Evolutionary conservation across 1,139 yeast species (phyloP), one percentile per base, ranked within the genome.

Genomic region (Sugiyamaella neomexicana): DNA sequence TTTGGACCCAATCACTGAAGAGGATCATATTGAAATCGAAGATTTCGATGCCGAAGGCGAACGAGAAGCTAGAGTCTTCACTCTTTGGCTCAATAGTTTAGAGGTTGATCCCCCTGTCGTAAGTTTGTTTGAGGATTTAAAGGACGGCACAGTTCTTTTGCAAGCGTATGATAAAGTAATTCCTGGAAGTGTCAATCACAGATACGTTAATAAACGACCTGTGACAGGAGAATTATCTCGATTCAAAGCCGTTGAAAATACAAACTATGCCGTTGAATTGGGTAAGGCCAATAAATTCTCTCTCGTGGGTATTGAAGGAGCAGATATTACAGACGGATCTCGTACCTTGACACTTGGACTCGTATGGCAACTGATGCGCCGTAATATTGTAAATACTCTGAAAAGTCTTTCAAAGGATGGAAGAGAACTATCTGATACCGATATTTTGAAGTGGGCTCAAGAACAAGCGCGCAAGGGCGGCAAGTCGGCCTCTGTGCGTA

Each of bases 41-140:
- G 99, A 90, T 63, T 93, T 95, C 67, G 99, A 93, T 70, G 99
- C 99, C 15, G 99, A 95, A 75, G 99, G 99, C 60, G 99, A 93
- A 75, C 86, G 99, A 75, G 99, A 93, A 75, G 99, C 99, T 1
- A 83, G 99, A 70, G 99, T 93, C 4, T 93, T 93, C 74, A 95
- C 99, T 10, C 77, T 93, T 65, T 93, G 99, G 99, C 82, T 93
- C 68, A 93, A 93, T 73, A 89, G 97, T 1, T 80, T 93, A 66
- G 98, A 95, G 65, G 98, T 93, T 15, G 95, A 91, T 60, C 98
- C 98, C 29, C 89, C 97, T 25, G 91, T 93, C 59, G 90, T 89
- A 48, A 85, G 89, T 23, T 77, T 93, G 65, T 93, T 93, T 65
- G 98, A 93, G 72, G 99, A 93, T 70, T 80, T 93, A 68, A 91